Evolutionary conservation across 1,284 basidiomycete genomes (phyloP), one percentile per base, ranked within the genome.

Genomic region (Cerioporus squamosus): DNA sequence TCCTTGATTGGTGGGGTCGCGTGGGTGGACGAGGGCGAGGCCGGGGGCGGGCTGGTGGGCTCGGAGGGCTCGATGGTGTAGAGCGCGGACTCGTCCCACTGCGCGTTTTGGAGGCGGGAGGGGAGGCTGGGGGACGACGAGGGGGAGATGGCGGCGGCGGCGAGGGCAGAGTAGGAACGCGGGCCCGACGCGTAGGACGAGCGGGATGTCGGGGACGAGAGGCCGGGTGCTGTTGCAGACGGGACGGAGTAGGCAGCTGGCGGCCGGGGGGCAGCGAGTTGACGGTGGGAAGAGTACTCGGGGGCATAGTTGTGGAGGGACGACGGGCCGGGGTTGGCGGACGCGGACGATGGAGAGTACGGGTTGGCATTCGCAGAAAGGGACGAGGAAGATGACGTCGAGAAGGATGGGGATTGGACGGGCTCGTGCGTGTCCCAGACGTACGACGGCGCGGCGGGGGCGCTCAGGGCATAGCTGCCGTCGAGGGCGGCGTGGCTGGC

Each of bases 11-110:
- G 53, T 1, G 59, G 61, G 3, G 55, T 48, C 5, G 55, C 51
- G 12, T 47, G 42, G 18, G 36, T 2, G 12, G 60, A 51, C 3
- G 50, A 31, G 1, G 52, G 24, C 29, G 44, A 55, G 1, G 50
- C 18, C n/a, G 55, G 39, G 24, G 46, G 42, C 23, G 57, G 44
- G 36, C 33, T 43, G 12, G 52, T 43, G 44, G 57, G 56, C 29
- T 59, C 57, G 24, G 54, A 40, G 22, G 57, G 55, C 26, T 62
- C 61, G 58, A 63, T 58, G 55, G 57, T 53, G 54, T 65, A 64
- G 57, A 64, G 65, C 4, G 51, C 53, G 23, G 49, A 15, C 44
- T 36, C 44, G 51, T 53, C 46, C 64, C 67, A 66, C 47, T 58
- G 53, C 18, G 55, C 60, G 38, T 61, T 60, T 18, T 60, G 57